Percentiles rank a stretch among this genome's conserved stretches.
Evolutionary conservation across 1,139 yeast genomes (phyloP).

Genomic region (Yamadazyma dushanensis): DNA sequence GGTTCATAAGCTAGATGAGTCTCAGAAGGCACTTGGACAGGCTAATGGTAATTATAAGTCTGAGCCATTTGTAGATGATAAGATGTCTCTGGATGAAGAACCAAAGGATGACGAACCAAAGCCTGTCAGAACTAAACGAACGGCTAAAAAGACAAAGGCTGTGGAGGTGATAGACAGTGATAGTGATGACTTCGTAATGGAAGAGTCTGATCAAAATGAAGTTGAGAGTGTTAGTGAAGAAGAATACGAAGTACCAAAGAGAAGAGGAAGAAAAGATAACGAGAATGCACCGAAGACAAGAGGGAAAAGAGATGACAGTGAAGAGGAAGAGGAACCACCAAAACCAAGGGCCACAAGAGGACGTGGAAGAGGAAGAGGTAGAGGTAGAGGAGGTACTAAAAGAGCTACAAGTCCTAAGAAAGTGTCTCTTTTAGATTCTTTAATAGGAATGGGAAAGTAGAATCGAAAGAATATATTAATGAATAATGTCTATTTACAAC

Average conservation of each 20-base stretch:
- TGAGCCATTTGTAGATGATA: not conserved
- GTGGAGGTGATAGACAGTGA: too few species aligned
- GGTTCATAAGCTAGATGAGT: slow-evolving; percentile 18
- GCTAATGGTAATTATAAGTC: too few species aligned
- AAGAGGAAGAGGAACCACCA: not conserved
- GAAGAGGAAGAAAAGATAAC: slow-evolving; percentile 1
- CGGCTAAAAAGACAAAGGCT: too few species aligned
- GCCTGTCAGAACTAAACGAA: slow-evolving; percentile 1
- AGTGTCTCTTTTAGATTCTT: slow-evolving; percentile 9
- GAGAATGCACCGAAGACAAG: too few species aligned
- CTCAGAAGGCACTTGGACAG: slow-evolving; percentile 7
- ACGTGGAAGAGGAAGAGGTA: slow-evolving; percentile 1
- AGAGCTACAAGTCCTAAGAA: slow-evolving; percentile 7
- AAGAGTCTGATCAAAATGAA: too few species aligned
- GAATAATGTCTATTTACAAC: slow-evolving; percentile 9
- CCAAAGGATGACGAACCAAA: not conserved
- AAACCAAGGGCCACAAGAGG: too few species aligned
- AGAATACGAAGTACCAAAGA: too few species aligned
- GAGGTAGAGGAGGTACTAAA: slow-evolving; percentile 2
- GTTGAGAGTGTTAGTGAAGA: not conserved
- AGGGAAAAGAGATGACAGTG: too few species aligned
- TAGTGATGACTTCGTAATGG: too few species aligned
- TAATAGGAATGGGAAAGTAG: slow-evolving; percentile 11
- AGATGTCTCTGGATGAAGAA: not conserved
- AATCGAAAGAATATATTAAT: not conserved